phyloP scores from a whole-genome alignment of 2,329 filamentous ascomycete genomes.

The Phyllosticta capitalensis region DNA sequence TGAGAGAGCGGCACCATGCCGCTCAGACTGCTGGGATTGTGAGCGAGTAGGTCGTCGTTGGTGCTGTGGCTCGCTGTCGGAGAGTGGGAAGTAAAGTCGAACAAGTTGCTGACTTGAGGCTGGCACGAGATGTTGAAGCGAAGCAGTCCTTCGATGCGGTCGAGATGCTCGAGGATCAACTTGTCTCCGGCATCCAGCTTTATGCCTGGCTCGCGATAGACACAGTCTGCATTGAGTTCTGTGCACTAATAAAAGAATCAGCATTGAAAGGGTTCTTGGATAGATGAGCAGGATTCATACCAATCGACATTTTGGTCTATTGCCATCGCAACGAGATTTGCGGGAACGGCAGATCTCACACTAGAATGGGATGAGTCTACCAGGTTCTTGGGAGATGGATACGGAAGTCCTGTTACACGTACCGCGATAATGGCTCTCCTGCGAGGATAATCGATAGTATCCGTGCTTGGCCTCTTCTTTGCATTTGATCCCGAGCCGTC shows the following conservation, averaged over 20 bases:
- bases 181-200: conserved; percentile 83
- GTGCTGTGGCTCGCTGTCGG: conserved; percentile 35
- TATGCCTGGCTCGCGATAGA: conserved; percentile 77
- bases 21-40: conserved; percentile 26
- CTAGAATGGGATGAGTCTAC: conserved; percentile 37
- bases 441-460: conserved; percentile 34
- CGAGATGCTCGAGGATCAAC: conserved; percentile 69
- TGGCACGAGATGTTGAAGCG: conserved; percentile 57
- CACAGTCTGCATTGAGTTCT: conserved; percentile 71
- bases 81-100: conserved; percentile 21
- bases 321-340: conserved; percentile 71
- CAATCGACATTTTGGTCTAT: conserved; percentile 73
- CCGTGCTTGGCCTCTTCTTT: conserved; percentile 31
- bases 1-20: conserved; percentile 28
- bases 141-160: conserved; percentile 68
- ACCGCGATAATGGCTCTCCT: conserved; percentile 34
- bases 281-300: too few species aligned
- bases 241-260: conserved; percentile 41
- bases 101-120: conserved; percentile 41
- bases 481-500: conserved; percentile 18
- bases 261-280: too few species aligned
- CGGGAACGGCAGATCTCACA: conserved; percentile 74
- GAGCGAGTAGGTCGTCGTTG: conserved; percentile 33
- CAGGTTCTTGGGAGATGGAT: not conserved
- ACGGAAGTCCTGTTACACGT: conserved; percentile 10